phyloP scores from a whole-genome alignment of 1,284 basidiomycete species.

The Ustilago bromivora region DNA sequence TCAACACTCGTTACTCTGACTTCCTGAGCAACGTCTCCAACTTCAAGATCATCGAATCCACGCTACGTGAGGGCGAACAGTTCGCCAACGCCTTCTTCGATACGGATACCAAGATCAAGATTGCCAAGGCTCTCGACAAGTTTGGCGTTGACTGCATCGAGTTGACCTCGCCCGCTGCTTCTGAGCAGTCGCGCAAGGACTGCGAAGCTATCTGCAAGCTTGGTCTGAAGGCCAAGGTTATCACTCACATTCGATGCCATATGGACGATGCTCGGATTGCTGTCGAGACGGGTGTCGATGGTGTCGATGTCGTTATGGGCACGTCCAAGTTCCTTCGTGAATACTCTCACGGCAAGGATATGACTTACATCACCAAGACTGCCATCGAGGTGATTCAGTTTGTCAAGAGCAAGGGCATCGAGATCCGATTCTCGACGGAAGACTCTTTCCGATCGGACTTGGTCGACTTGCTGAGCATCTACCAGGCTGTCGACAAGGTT shows the following conservation, averaged over 20 bases:
- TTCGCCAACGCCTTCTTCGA: conserved; percentile 99
- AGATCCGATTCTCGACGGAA: conserved; percentile 99
- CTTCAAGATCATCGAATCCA: conserved; percentile 90
- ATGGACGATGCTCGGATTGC: conserved; percentile 99
- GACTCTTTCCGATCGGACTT: conserved; percentile 99
- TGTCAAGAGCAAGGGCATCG: conserved; percentile 99
- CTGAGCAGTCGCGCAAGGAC: conserved; percentile 92
- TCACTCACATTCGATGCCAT: conserved; percentile 99
- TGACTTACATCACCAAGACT: conserved; percentile 98
- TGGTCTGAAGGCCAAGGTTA: conserved; percentile 94
- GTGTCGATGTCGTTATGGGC: conserved; percentile 99
- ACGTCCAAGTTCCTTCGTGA: conserved; percentile 99
- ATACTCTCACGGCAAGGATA: conserved; percentile 99
- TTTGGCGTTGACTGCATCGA: conserved; percentile 98
- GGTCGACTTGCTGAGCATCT: conserved; percentile 97
- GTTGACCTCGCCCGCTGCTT: conserved; percentile 96
- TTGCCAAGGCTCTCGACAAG: conserved; percentile 79
- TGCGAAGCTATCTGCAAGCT: conserved; percentile 99
- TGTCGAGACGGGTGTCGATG: conserved; percentile 97
- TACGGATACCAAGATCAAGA: conserved; percentile 99
- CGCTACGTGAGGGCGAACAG: conserved; percentile 95
- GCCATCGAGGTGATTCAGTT: conserved; percentile 98
- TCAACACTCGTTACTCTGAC: conserved; percentile 61
- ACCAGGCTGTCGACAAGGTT: conserved; percentile 99
- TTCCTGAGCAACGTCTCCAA: conserved; percentile 69